phyloP scores from a whole-genome alignment of 345 rosid genomes.

The Boechera stricta region DNA sequence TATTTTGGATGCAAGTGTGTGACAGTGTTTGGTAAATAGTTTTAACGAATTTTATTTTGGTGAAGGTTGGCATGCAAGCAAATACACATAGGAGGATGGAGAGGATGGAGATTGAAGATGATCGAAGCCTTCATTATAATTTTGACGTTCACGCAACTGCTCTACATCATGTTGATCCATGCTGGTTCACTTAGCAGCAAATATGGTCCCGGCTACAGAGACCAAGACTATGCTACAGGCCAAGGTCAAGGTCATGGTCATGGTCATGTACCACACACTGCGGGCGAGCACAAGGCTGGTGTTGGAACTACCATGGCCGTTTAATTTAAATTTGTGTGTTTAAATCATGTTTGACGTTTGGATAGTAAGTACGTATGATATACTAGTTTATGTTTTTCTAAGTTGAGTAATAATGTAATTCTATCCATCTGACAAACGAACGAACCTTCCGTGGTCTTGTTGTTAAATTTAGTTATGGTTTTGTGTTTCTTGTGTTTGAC shows the following conservation, averaged over 20 bases:
- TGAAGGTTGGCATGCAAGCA: slow-evolving; percentile 86
- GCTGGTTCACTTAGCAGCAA: slow-evolving; percentile 74
- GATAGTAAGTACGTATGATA: background rate
- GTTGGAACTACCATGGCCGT: slow-evolving; percentile 42
- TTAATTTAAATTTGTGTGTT: slow-evolving; percentile 1
- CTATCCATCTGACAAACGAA: slow-evolving; percentile 22
- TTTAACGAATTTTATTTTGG: background rate
- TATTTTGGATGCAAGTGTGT: background rate
- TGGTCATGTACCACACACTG: slow-evolving; percentile 43
- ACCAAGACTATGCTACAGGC: slow-evolving; percentile 54
- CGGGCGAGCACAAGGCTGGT: slow-evolving; percentile 44
- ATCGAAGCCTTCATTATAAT: slow-evolving; percentile 82
- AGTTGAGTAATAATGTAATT: slow-evolving; percentile 34
- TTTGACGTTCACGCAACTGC: slow-evolving; percentile 66
- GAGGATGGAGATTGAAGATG: slow-evolving; percentile 81
- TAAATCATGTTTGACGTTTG: background rate
- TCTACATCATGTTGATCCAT: slow-evolving; percentile 71
- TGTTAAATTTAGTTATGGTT: slow-evolving; percentile 15
- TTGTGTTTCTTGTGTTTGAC: slow-evolving; percentile 2
- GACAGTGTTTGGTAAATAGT: background rate
- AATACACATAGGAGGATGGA: slow-evolving; percentile 78
- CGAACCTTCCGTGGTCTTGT: slow-evolving; percentile 19
- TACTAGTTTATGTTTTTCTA: background rate
- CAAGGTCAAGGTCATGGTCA: slow-evolving; percentile 40
- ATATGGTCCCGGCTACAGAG: slow-evolving; percentile 85